These are phyloP conservation scores for Aspergillus egyptiacus DNA, from an alignment of 495 filamentous ascomycete species.

Conservation along the genomic window DNA sequence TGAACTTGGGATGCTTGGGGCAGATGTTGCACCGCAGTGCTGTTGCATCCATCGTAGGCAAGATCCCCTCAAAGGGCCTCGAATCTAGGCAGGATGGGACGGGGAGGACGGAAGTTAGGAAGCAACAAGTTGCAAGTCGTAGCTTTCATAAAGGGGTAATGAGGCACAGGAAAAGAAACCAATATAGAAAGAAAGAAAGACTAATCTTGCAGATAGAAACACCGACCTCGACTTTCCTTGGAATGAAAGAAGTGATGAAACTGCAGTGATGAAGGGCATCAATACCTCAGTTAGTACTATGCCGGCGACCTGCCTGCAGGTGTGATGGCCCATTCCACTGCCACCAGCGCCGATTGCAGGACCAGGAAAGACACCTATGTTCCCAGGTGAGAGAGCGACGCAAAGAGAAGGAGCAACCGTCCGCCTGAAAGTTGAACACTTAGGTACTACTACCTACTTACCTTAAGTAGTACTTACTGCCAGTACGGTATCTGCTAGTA, in stretches of 20 bases:
- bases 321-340: background rate
- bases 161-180: slow-evolving; percentile 15
- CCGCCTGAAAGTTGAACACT: background rate
- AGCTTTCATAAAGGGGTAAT: slow-evolving; percentile 16
- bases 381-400: background rate
- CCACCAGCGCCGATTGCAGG: slow-evolving; percentile 7
- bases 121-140: slow-evolving; percentile 11
- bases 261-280: slow-evolving; percentile 4
- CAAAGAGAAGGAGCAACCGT: slow-evolving; percentile 17
- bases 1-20: slow-evolving; percentile 69
- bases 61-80: slow-evolving; percentile 13
- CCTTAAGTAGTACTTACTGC: too few relatives aligned
- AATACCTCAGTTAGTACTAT: too few relatives aligned
- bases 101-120: background rate
- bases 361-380: background rate
- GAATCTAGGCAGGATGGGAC: background rate
- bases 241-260: slow-evolving; percentile 10
- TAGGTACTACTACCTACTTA: too few relatives aligned
- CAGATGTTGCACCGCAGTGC: slow-evolving; percentile 75
- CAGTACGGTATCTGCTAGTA: too few relatives aligned
- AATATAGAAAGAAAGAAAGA: slow-evolving; percentile 21
- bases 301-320: slow-evolving; percentile 6
- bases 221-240: background rate
- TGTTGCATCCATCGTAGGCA: slow-evolving; percentile 45
- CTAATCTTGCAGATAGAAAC: slow-evolving; percentile 5